These are phyloP conservation scores for Aspergillus panamensis DNA, from an alignment of 495 filamentous ascomycete genomes.

Conservation along the genomic window DNA sequence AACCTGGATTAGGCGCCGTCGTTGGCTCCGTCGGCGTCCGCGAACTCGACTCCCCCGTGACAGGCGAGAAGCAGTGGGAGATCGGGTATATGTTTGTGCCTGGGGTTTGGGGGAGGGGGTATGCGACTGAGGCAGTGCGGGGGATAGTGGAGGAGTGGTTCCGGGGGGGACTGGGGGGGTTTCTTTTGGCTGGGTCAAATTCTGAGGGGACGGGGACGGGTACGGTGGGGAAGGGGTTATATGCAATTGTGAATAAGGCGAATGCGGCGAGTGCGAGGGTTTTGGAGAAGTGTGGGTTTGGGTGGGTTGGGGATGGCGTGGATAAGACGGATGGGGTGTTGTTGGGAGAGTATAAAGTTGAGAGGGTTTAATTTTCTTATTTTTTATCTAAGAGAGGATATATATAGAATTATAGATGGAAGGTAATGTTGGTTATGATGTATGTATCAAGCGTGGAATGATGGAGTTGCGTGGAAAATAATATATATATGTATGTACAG, in stretches of 20 bases:
- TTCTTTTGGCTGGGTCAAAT: too few relatives aligned
- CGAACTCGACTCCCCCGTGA: neutral
- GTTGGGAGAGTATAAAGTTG: slow-evolving; percentile 9
- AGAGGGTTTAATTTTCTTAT: neutral
- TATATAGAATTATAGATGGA: neutral
- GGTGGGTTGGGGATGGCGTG: slow-evolving; percentile 6
- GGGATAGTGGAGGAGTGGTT: slow-evolving; percentile 8
- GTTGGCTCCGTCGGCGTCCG: slow-evolving; percentile 6
- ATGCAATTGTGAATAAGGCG: slow-evolving; percentile 6
- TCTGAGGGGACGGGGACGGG: neutral
- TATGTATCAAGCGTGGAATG: neutral
- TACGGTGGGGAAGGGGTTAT: neutral
- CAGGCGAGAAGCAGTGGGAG: slow-evolving; percentile 10
- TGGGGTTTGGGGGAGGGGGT: slow-evolving; percentile 17
- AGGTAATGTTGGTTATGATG: neutral
- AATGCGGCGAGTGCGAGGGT: slow-evolving; percentile 18
- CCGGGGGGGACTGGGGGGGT: neutral
- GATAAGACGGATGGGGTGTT: slow-evolving; percentile 11
- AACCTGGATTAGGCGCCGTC: neutral
- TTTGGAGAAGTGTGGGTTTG: slow-evolving; percentile 21
- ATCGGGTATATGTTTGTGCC: slow-evolving; percentile 22
- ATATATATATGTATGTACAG: neutral
- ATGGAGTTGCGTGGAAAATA: neutral
- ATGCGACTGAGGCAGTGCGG: slow-evolving; percentile 21
- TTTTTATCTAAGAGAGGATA: neutral